Evolutionary conservation across 1,139 yeast genomes (phyloP).

Genomic region (Torulaspora globosa): DNA sequence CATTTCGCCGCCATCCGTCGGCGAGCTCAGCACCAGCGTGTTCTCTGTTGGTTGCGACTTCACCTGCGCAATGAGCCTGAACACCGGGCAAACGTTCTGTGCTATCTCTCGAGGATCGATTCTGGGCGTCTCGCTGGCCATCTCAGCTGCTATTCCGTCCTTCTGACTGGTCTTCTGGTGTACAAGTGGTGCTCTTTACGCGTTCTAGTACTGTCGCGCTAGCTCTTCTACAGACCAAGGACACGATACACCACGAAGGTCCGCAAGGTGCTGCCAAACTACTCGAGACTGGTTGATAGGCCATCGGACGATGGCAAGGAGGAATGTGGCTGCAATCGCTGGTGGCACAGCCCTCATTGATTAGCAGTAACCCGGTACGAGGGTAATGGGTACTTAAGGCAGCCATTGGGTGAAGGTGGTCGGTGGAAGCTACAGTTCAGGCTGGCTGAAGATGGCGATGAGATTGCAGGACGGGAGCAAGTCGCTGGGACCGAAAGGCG

Average conservation of each 20-base stretch:
- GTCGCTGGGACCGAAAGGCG: background rate
- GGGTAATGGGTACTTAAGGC: background rate
- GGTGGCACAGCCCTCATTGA: background rate
- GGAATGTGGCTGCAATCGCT: background rate
- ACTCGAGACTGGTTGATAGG: background rate
- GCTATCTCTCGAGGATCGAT: slow-evolving; percentile 33
- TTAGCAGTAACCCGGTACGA: background rate
- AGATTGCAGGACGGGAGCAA: background rate
- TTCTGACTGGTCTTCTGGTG: background rate
- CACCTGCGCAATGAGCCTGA: slow-evolving; percentile 35
- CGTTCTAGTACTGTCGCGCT: slow-evolving; percentile 4
- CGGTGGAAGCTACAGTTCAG: background rate
- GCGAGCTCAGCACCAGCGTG: slow-evolving; percentile 29
- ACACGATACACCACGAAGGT: background rate
- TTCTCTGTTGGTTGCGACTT: slow-evolving; percentile 33
- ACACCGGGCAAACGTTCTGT: slow-evolving; percentile 27
- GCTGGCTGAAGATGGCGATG: background rate
- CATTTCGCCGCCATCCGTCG: slow-evolving; percentile 32
- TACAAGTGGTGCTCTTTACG: background rate
- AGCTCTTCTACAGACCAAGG: background rate
- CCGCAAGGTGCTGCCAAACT: background rate
- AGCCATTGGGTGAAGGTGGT: background rate
- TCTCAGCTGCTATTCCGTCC: slow-evolving; percentile 6
- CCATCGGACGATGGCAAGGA: background rate
- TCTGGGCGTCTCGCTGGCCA: slow-evolving; percentile 37